A percentile compares a stretch with the other conserved stretches of the same genome.
Evolutionary conservation across 495 filamentous ascomycete genomes (phyloP).

Genomic region (Annulohypoxylon nitens): DNA sequence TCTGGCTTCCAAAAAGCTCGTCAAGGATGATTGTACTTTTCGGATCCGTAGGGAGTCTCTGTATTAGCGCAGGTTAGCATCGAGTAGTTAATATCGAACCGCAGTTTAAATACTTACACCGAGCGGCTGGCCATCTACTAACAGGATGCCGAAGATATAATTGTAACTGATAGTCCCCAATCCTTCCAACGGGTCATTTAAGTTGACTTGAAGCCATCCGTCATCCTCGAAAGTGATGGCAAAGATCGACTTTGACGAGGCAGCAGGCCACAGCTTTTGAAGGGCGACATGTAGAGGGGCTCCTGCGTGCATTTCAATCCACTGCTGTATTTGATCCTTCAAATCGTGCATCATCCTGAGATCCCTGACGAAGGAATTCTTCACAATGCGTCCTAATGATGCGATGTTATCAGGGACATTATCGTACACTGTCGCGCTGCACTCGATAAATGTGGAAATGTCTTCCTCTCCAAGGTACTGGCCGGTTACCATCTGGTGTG

Average conservation of each 20-base stretch:
- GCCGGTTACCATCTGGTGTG: conserved; percentile 38
- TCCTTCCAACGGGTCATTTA: conserved; percentile 2
- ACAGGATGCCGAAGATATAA: conserved; percentile 60
- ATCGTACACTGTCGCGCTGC: conserved; percentile 46
- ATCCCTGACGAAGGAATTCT: conserved; percentile 44
- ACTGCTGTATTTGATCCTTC: conserved; percentile 31
- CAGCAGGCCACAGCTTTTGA: conserved; percentile 21
- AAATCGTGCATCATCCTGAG: conserved; percentile 44
- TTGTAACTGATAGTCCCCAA: conserved; percentile 56
- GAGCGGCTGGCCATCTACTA: conserved; percentile 61
- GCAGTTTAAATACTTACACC: conserved; percentile 20
- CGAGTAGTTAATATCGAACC: not conserved
- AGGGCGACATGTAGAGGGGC: conserved; percentile 18
- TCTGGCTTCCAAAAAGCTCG: conserved; percentile 63
- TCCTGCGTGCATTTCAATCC: conserved; percentile 22
- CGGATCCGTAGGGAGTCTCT: conserved; percentile 58
- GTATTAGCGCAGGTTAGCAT: conserved; percentile 8
- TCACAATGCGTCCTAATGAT: conserved; percentile 29
- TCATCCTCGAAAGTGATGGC: conserved; percentile 14
- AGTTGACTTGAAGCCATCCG: conserved; percentile 26
- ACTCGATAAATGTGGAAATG: conserved; percentile 50
- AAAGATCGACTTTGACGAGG: conserved; percentile 26
- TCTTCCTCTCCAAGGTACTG: conserved; percentile 13
- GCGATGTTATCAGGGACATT: conserved; percentile 41
- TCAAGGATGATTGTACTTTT: conserved; percentile 53